Conservation (phyloP, 2,329 filamentous ascomycete genomes). For the Lasiodiplodia hormozganensis region DNA sequence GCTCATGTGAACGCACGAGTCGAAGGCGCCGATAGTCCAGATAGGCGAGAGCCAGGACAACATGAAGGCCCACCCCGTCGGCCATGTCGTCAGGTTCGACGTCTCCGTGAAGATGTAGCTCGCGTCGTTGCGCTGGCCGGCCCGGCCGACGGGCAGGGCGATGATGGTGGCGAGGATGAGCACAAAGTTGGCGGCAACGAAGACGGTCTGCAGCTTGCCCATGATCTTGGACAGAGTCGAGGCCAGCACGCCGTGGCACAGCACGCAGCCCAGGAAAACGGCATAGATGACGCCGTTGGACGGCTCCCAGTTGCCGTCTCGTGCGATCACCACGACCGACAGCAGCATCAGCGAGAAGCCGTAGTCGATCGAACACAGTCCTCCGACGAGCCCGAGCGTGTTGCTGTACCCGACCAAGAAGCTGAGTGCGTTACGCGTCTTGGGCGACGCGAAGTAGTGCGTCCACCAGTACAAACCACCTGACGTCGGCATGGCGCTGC, state of each 20-base stretch:
- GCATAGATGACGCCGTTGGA: slow-evolving; percentile 64
- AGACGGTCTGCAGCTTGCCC: slow-evolving; percentile 65
- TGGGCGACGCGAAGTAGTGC: slow-evolving; percentile 64
- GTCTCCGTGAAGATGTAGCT: slow-evolving; percentile 63
- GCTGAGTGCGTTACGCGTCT: slow-evolving; percentile 63
- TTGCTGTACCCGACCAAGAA: slow-evolving; percentile 69
- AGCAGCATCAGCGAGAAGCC: slow-evolving; percentile 65
- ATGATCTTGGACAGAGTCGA: slow-evolving; percentile 62
- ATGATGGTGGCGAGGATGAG: slow-evolving; percentile 64
- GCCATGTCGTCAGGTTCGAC: slow-evolving; percentile 64
- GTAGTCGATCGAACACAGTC: slow-evolving; percentile 68
- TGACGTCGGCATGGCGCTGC: slow-evolving; percentile 61
- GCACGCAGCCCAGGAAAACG: slow-evolving; percentile 62
- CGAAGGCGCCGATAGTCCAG: slow-evolving; percentile 65
- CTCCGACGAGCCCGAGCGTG: slow-evolving; percentile 66
- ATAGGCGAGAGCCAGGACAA: slow-evolving; percentile 67
- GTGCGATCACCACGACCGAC: slow-evolving; percentile 63
- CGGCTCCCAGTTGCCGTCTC: slow-evolving; percentile 63
- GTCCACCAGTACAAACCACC: slow-evolving; percentile 68
- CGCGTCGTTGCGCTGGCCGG: slow-evolving; percentile 35
- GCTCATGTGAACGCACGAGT: slow-evolving; percentile 65
- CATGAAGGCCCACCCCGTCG: slow-evolving; percentile 59
- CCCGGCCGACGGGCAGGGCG: slow-evolving; percentile 38
- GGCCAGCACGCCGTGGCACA: slow-evolving; percentile 62
- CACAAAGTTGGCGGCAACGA: slow-evolving; percentile 62